These are phyloP conservation scores for Cercophora scortea DNA, from an alignment of 495 filamentous ascomycete genomes.

Conservation along the genomic window DNA sequence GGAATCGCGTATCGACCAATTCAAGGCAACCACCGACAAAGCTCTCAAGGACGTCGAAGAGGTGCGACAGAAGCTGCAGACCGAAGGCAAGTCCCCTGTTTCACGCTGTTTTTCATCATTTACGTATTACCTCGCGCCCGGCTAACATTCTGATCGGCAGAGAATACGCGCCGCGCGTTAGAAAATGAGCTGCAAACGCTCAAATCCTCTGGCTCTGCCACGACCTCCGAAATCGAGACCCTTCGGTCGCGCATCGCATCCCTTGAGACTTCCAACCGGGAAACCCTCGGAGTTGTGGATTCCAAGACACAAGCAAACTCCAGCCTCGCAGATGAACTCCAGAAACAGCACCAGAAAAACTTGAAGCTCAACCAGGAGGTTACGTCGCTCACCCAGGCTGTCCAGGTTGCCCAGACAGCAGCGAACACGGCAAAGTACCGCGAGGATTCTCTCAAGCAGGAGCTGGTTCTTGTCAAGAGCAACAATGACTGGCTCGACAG, in stretches of 20 bases:
- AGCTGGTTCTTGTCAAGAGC: constrained; percentile 74
- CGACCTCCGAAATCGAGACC: constrained; percentile 65
- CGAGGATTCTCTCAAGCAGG: constrained; percentile 80
- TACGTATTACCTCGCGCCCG: neutral
- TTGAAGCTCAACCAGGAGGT: constrained; percentile 74
- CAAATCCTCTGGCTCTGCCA: constrained; percentile 66
- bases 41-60: constrained; percentile 71
- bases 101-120: neutral
- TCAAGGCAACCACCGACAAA: constrained; percentile 75
- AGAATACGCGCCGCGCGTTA: constrained; percentile 38
- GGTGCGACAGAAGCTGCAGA: constrained; percentile 66
- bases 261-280: constrained; percentile 84
- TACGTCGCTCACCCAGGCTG: constrained; percentile 67
- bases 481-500: constrained; percentile 88
- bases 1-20: constrained; percentile 69
- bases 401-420: constrained; percentile 71
- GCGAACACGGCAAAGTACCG: constrained; percentile 73
- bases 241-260: constrained; percentile 73
- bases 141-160: constrained; percentile 10
- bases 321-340: constrained; percentile 74
- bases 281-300: constrained; percentile 79
- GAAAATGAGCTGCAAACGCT: constrained; percentile 76
- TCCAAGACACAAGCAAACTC: constrained; percentile 85
- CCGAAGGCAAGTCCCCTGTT: constrained; percentile 57
- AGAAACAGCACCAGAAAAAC: constrained; percentile 79